A percentile compares a stretch with the other conserved stretches of the same genome.
phyloP scores from a whole-genome alignment of 768 basidiomycete species.

The Peribolospora kevripleyi region DNA sequence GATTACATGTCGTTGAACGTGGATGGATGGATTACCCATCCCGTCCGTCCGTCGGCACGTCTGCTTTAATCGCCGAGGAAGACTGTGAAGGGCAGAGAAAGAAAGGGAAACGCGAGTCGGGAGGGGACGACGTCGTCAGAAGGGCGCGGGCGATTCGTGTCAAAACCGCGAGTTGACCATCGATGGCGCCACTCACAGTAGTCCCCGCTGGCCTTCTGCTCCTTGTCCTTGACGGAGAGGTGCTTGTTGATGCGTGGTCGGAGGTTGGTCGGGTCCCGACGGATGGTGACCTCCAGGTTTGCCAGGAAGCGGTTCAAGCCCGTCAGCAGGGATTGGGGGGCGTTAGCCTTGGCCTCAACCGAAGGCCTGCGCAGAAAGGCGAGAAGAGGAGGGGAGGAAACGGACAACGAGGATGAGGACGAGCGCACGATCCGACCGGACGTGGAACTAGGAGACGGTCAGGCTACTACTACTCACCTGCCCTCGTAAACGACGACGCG shows the following conservation, averaged over 20 bases:
- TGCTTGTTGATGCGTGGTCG: conserved; percentile 23
- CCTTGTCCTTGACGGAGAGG: conserved; percentile 24
- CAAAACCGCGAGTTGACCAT: no score
- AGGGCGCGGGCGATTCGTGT: no score
- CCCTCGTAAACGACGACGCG: conserved; percentile 85
- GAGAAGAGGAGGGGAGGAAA: conserved; percentile 7
- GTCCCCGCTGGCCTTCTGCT: conserved; percentile 17
- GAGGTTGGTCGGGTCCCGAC: conserved; percentile 46
- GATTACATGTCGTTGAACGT: no score
- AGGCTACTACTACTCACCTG: neutral
- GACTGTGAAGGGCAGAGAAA: no score
- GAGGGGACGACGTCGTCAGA: no score
- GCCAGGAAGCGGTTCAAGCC: conserved; percentile 98
- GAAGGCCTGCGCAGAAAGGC: neutral
- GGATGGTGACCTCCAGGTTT: conserved; percentile 88
- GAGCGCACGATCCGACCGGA: conserved; percentile 60
- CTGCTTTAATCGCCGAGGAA: no score
- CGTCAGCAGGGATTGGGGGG: conserved; percentile 76
- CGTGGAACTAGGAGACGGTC: conserved; percentile 7
- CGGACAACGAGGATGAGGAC: conserved; percentile 34
- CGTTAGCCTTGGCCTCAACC: conserved; percentile 15
- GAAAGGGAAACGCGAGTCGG: no score
- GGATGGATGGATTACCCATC: no score
- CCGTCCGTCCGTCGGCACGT: no score
- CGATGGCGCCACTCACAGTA: neutral